These are phyloP conservation scores for Leccinum solheimii DNA, from an alignment of 1,284 basidiomycete genomes.

Conservation along the genomic window DNA sequence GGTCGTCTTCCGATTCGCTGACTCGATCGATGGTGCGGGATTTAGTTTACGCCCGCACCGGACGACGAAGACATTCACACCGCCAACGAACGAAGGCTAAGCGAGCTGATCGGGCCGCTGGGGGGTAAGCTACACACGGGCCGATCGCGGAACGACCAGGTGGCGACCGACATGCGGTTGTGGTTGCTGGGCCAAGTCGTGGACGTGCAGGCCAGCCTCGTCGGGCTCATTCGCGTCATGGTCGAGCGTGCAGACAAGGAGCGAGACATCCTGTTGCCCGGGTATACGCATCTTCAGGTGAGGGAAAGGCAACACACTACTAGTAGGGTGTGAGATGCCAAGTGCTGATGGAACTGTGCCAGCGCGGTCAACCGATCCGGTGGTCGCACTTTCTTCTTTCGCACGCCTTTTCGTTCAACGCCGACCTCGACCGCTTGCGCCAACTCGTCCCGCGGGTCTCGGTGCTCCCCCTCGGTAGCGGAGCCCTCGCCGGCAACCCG, in stretches of 20 bases:
- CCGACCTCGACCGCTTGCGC: slow-evolving; percentile 85
- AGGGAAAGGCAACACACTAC: not conserved
- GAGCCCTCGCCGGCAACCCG: slow-evolving; percentile 95
- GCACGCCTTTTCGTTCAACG: slow-evolving; percentile 89
- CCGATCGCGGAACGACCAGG: slow-evolving; percentile 95
- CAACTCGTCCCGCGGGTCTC: slow-evolving; percentile 88
- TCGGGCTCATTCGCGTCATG: slow-evolving; percentile 84
- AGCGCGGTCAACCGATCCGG: slow-evolving; percentile 97
- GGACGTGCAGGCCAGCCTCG: slow-evolving; percentile 71
- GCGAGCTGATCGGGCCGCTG: slow-evolving; percentile 88
- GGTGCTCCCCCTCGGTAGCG: slow-evolving; percentile 90
- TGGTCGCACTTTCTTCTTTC: slow-evolving; percentile 98
- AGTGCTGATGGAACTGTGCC: not conserved
- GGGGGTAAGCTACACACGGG: slow-evolving; percentile 96
- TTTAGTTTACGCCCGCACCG: slow-evolving; percentile 67
- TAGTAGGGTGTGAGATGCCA: not conserved
- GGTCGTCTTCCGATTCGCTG: not conserved
- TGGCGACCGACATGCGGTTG: slow-evolving; percentile 95
- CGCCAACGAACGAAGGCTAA: slow-evolving; percentile 95
- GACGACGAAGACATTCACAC: slow-evolving; percentile 99
- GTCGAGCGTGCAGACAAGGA: slow-evolving; percentile 91
- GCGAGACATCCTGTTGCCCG: slow-evolving; percentile 88
- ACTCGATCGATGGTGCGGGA: not conserved
- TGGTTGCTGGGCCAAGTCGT: slow-evolving; percentile 88
- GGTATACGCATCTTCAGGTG: slow-evolving; percentile 96